Evolutionary conservation across 352 stramenopile genomes (phyloP), one percentile per base, ranked within the genome.

Genomic region (Globisporangium abappressorium): DNA sequence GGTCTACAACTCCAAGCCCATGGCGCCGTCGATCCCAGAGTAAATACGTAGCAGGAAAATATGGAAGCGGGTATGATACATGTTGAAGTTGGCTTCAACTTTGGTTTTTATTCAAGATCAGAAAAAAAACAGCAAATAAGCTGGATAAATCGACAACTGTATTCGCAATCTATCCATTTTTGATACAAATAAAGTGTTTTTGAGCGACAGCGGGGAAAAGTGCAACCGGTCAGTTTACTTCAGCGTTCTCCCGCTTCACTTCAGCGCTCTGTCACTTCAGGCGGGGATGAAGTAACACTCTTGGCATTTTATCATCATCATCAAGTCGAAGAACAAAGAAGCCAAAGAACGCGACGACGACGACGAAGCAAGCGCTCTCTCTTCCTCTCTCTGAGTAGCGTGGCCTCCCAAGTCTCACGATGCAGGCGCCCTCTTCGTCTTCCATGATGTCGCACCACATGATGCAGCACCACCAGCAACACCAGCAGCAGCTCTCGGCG

Each of bases 1-100:
- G n/a, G 65, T 76, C 24, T 88, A 90, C 71, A 81, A 79, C 65
- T 60, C 55, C 63, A 72, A 60, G 22, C 12, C 65, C 30, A 43
- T 43, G 28, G 28, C 28, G 28, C 28, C 28, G 28, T 33, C 28
- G 28, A 33, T 33, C 28, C 28, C 28, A 33, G 28, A 33, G 28
- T 26, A 26, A 26, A 26, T 26, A 26, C 24, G 0, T 26, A 26
- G 24, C 24, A 26, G 24, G 24, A 26, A 26, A 26, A 26, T 26
- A 0, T 26, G 24, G 24, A 26, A 26, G 24, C 24, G 24, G 24
- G 24, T 26, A 26, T 26, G 24, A 26, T 26, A 26, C 24, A 41
- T 0, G 34, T 43, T 43, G 36, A 43, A 43, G 36, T 43, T 43
- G 36, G 36, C 36, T 43, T 43, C 34, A 41, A 41, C 34, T 41